Evolutionary conservation across 169 alveolate genomes (phyloP).

Genomic region (Eimeria sp.): DNA sequence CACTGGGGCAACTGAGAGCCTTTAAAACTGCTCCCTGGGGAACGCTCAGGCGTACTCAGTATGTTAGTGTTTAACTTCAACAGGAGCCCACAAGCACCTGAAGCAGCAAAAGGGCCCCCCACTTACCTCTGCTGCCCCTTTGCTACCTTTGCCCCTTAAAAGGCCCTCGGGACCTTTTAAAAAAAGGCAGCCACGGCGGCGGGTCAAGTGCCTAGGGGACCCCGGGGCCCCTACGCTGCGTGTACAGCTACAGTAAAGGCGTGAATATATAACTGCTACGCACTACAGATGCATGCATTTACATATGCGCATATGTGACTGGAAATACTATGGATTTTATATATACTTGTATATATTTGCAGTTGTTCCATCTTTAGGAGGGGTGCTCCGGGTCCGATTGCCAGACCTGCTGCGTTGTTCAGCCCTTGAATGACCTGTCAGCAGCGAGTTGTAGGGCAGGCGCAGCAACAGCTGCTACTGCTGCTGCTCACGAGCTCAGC

Average conservation of each 20-base stretch:
- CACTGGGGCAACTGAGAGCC: not conserved
- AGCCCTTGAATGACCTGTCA: not conserved
- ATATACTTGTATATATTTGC: too few species aligned
- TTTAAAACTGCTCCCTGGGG: not conserved
- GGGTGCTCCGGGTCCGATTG: not conserved
- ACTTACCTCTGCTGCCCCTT: too few species aligned
- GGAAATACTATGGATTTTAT: too few species aligned
- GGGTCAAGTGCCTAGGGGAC: too few species aligned
- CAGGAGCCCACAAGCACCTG: not conserved
- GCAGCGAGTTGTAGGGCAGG: not conserved
- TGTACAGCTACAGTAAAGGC: too few species aligned
- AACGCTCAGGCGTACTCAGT: not conserved
- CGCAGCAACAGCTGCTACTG: not conserved
- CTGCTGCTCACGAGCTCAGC: constrained; percentile 28
- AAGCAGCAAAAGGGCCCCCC: not conserved
- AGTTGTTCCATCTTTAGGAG: not conserved
- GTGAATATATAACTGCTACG: too few species aligned
- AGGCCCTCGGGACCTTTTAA: too few species aligned
- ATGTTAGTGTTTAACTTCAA: not conserved
- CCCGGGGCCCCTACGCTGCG: too few species aligned
- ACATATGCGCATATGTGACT: too few species aligned
- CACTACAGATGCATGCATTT: too few species aligned
- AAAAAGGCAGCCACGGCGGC: too few species aligned
- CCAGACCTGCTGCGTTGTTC: not conserved
- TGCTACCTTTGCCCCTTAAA: too few species aligned